Base-by-base conservation (phyloP, 805 yeast genomes). In the Candida coleopterorum region DNA sequence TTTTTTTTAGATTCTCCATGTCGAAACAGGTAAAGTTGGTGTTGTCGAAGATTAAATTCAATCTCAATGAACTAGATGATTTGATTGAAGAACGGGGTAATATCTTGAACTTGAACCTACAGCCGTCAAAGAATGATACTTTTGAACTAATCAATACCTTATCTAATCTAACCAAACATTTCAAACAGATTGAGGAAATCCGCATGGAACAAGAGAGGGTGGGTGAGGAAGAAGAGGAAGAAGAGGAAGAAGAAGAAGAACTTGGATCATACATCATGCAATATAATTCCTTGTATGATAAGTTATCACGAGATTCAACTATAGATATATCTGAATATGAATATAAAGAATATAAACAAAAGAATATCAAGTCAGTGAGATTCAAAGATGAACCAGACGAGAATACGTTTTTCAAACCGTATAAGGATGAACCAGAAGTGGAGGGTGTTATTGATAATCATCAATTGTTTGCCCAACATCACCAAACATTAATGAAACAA, bases 401-500 rank as follows among this genome's bases (percentile, higher is more conserved):
- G 34, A 39, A 38, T 16, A 33, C 49, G 7, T 37, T 49, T 2
- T 64, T 62, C 41, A 50, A 49, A 41, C 70, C 72, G 0, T 67
- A 61, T 41, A 50, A 45, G 15, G 72, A 66, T 44, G 57, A 55
- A 9, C 54, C 50, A 15, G 6, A 32, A 27, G 17, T 14, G 4
- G 31, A 21, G n/a, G 39, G 20, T 6, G 34, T 29, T 11, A n/a
- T 22, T 6, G 16, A 59, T 23, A 64, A 64, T 44, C 69, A 59
- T 27, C 70, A 62, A 42, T 34, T 68, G 32, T 68, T 62, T 52
- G 70, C 70, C 7, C 59, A 52, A 40, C 71, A 67, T 43, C 70
- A 65, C 40, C 72, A 68, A 45, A 59, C 55, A 30, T 32, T 68
- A 12, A 41, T 65, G 26, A 54, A 52, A 27, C 73, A 68, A 45